Base-by-base conservation (phyloP, 768 basidiomycete species). In the Podaxis rugospora region DNA sequence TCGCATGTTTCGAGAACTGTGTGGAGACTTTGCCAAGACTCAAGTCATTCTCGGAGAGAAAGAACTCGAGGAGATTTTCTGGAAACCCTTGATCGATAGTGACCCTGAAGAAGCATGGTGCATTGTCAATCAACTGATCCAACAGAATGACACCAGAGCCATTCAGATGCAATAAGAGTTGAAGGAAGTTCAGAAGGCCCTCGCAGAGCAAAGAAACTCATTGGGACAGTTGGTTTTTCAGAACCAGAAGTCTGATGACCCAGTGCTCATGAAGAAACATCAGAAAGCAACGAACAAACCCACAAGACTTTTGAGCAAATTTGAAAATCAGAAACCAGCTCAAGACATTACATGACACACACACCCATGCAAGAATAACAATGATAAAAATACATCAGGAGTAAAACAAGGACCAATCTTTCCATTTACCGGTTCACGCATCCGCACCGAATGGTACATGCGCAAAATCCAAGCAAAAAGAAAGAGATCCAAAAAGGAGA, bases 61-160 rank as follows among this genome's bases (percentile, higher is more conserved):
- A 21, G 62, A 67, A 36, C 64, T 67, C n/a, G 37, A 59, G 28
- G 51, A 63, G 9, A 50, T 56, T 2, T 68, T 63, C 55, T 70
- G 65, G 65, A 61, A 49, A 23, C 54, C 56, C n/a, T 55, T 67
- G n/a, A 54, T 69, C 11, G 61, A 63, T 5, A 55, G 44, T 39
- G 44, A 54, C 23, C 46, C 59, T 25, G 35, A 39, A 13, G 53
- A 61, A 25, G 59, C 59, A 5, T 61, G 59, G 59, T 53, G 53
- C 2, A 50, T 61, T 11, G 36, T 61, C 44, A 13, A 49, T 13
- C 52, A 54, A 54, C 23, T 55, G 14, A 55, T 61, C 18, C 32
- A 14, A 13, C 44, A 21, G 35, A 40, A 47, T 47, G 52, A 61
- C 2, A 18, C 44, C 4, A 54, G 52, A 40, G 32, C 21, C 10